phyloP scores from a whole-genome alignment of 2,329 filamentous ascomycete species.

The Lachnellula subtilissima region DNA sequence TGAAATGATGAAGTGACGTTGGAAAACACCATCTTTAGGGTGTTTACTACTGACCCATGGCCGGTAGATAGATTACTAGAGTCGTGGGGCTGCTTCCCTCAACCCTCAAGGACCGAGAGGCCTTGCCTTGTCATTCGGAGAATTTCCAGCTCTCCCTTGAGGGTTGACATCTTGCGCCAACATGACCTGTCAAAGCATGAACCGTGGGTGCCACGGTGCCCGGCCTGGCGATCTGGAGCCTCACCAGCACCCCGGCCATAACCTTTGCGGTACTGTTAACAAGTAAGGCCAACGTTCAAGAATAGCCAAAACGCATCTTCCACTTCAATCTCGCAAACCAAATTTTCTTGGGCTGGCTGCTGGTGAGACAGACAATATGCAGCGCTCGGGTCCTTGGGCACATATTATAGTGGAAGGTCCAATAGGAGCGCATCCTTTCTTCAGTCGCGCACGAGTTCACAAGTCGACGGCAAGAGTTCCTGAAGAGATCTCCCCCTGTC shows the following conservation, averaged over 20 bases:
- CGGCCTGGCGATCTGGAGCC: constrained; percentile 20
- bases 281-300: not conserved
- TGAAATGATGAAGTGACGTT: constrained; percentile 19
- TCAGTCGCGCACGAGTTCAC: constrained; percentile 3
- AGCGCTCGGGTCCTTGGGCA: constrained; percentile 6
- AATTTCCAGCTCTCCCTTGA: constrained; percentile 24
- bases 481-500: not conserved
- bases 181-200: constrained; percentile 19
- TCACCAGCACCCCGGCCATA: constrained; percentile 7
- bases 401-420: constrained; percentile 1
- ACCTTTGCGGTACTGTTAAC: not conserved
- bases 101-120: constrained; percentile 20
- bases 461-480: constrained; percentile 16
- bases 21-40: constrained; percentile 9
- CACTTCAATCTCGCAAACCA: constrained; percentile 2
- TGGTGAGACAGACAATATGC: constrained; percentile 4
- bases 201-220: constrained; percentile 16
- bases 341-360: constrained; percentile 1
- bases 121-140: constrained; percentile 25
- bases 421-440: constrained; percentile 5
- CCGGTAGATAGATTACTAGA: constrained; percentile 24
- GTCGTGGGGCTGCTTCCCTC: constrained; percentile 24
- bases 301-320: not conserved
- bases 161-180: constrained; percentile 20
- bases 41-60: constrained; percentile 24